Percentiles rank a stretch among this genome's conserved stretches.
These are phyloP conservation scores for Penstemon eatonii DNA, from an alignment of 257 asterid genomes.

Conservation along the genomic window DNA sequence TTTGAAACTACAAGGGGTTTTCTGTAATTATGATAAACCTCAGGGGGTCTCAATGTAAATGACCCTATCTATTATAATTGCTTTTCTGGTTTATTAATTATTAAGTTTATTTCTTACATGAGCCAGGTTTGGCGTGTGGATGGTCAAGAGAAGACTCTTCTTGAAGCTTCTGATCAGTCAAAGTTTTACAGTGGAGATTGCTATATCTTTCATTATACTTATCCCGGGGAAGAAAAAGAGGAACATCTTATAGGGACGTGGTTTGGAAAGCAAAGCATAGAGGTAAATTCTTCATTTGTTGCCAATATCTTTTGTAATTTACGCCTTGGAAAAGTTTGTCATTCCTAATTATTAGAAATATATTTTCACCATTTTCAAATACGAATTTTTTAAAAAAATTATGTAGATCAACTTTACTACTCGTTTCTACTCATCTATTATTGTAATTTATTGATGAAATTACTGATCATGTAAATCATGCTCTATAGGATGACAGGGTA, in stretches of 20 bases:
- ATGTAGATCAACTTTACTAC: background rate
- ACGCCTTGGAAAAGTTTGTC: slow-evolving; percentile 14
- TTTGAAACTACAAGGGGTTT: too few relatives aligned
- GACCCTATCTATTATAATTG: too few relatives aligned
- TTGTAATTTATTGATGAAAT: slow-evolving; percentile 17
- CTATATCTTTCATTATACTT: slow-evolving; percentile 69
- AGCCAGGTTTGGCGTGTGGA: slow-evolving; percentile 76
- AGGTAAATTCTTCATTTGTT: slow-evolving; percentile 42
- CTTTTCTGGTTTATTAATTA: slow-evolving; percentile 18
- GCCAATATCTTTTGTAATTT: slow-evolving; percentile 13
- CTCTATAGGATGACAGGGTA: slow-evolving; percentile 70
- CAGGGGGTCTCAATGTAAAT: too few relatives aligned
- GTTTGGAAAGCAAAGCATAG: slow-evolving; percentile 71
- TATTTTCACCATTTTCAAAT: background rate
- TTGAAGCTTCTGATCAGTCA: slow-evolving; percentile 47
- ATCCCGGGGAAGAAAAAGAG: slow-evolving; percentile 59
- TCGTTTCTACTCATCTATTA: background rate
- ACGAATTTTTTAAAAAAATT: background rate
- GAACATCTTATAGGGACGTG: slow-evolving; percentile 75
- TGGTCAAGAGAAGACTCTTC: slow-evolving; percentile 46
- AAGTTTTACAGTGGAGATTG: slow-evolving; percentile 84
- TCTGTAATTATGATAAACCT: too few relatives aligned
- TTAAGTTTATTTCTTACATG: slow-evolving; percentile 25
- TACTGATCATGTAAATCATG: slow-evolving; percentile 33
- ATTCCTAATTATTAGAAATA: background rate